Evolutionary conservation across 1,284 basidiomycete genomes (phyloP).

Genomic region (Heterobasidion irregulare): DNA sequence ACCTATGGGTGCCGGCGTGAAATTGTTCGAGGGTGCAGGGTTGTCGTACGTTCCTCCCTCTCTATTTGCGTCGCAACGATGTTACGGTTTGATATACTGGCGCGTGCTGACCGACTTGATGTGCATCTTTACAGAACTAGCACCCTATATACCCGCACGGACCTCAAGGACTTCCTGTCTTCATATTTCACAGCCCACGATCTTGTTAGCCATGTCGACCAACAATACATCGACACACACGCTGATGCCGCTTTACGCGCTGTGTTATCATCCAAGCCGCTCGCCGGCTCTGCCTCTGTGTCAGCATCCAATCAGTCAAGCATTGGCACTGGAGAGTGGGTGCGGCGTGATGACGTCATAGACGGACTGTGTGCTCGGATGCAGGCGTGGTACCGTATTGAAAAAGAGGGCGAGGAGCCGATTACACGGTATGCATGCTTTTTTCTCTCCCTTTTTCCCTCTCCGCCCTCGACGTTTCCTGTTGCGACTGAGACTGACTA

Average conservation of each 20-base stretch:
- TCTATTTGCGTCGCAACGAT: neutral
- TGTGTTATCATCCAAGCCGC: conserved; percentile 31
- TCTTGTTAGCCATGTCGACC: conserved; percentile 62
- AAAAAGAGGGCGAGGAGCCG: conserved; percentile 38
- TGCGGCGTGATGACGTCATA: conserved; percentile 65
- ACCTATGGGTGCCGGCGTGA: conserved; percentile 46
- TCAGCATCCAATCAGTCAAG: conserved; percentile 24
- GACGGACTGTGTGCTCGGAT: conserved; percentile 50
- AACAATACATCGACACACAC: conserved; percentile 65
- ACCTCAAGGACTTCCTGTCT: conserved; percentile 51
- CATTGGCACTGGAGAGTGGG: conserved; percentile 32
- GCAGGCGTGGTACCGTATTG: conserved; percentile 66
- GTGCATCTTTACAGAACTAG: conserved; percentile 30
- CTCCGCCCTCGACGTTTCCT: conserved; percentile 36
- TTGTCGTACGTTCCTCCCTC: conserved; percentile 34
- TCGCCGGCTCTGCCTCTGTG: neutral
- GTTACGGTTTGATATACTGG: neutral
- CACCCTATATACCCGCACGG: conserved; percentile 43
- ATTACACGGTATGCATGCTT: conserved; percentile 42
- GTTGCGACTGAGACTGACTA: conserved; percentile 47
- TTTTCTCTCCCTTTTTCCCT: neutral
- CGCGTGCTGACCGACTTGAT: conserved; percentile 1
- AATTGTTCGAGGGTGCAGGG: conserved; percentile 55
- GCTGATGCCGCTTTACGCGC: conserved; percentile 35
- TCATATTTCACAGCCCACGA: conserved; percentile 51